These are phyloP conservation scores for Porcisia hertigi DNA, from an alignment of 208 protist genomes.

Conservation along the genomic window DNA sequence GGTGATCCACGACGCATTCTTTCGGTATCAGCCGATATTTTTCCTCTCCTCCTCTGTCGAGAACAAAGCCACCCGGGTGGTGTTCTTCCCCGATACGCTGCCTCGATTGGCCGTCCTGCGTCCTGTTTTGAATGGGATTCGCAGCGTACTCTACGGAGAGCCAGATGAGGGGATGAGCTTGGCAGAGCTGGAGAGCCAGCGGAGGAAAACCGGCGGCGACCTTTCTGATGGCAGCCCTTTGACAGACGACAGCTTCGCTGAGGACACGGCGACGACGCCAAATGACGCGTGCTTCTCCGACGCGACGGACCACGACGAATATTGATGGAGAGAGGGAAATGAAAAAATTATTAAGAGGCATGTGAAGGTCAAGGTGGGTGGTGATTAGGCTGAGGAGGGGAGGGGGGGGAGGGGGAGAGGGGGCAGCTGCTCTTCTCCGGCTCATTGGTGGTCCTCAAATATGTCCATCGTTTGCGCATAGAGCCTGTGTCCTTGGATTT, in stretches of 20 bases:
- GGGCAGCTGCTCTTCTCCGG: too few species aligned
- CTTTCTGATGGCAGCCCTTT: conserved; percentile 13
- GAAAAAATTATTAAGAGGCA: too few species aligned
- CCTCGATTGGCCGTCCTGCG: conserved; percentile 75
- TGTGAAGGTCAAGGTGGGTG: too few species aligned
- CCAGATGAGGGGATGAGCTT: conserved; percentile 58
- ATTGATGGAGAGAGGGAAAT: neutral
- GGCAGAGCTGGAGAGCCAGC: conserved; percentile 46
- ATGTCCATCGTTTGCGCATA: too few species aligned
- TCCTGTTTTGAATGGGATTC: conserved; percentile 65
- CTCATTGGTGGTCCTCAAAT: neutral
- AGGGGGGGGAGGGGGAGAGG: neutral
- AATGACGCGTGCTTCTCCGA: conserved; percentile 19
- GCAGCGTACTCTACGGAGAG: conserved; percentile 76
- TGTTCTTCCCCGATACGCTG: conserved; percentile 78
- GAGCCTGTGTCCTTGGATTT: too few species aligned
- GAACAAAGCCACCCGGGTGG: conserved; percentile 50
- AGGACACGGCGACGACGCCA: conserved; percentile 30
- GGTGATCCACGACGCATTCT: conserved; percentile 86
- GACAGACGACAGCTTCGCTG: conserved; percentile 39
- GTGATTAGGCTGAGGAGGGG: neutral
- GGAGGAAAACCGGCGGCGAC: conserved; percentile 22
- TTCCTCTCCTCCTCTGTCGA: conserved; percentile 82
- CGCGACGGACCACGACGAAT: conserved; percentile 13
- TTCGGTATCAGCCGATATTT: conserved; percentile 79